phyloP scores from a whole-genome alignment of 441 rosid genomes.

The Kokia cookei region DNA sequence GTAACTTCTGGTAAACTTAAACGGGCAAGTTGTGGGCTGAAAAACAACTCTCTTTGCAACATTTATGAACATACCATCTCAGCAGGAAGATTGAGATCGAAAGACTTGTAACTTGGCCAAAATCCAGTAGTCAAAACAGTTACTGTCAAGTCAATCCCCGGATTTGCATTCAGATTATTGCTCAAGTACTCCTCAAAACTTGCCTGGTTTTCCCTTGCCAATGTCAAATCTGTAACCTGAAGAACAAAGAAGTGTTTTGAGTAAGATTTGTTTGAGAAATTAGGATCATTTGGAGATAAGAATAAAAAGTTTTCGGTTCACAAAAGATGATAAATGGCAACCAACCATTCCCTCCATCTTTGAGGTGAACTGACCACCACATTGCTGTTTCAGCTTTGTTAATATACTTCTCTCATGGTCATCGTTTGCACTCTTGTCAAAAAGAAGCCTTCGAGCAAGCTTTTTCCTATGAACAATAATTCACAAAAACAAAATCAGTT shows the following conservation, averaged over 20 bases:
- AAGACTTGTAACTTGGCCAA: slow-evolving; percentile 55
- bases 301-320: not conserved
- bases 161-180: slow-evolving; percentile 30
- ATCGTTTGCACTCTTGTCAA: slow-evolving; percentile 50
- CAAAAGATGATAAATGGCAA: not conserved
- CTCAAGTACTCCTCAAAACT: slow-evolving; percentile 39
- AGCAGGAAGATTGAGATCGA: slow-evolving; percentile 43
- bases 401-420: slow-evolving; percentile 51
- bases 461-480: slow-evolving; percentile 36
- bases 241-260: not conserved
- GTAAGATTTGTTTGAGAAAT: not conserved
- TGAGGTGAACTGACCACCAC: slow-evolving; percentile 52
- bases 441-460: slow-evolving; percentile 46
- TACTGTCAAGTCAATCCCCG: slow-evolving; percentile 43
- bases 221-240: slow-evolving; percentile 47
- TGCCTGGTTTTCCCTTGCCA: slow-evolving; percentile 47
- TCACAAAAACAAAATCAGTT: not conserved
- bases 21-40: not conserved
- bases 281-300: not conserved
- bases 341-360: slow-evolving; percentile 61
- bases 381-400: slow-evolving; percentile 48
- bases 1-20: not conserved
- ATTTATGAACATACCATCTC: slow-evolving; percentile 33
- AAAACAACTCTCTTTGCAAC: not conserved
- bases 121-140: slow-evolving; percentile 48